These are phyloP conservation scores for Kwoniella shivajii DNA, from an alignment of 1,284 basidiomycete species.

Conservation along the genomic window DNA sequence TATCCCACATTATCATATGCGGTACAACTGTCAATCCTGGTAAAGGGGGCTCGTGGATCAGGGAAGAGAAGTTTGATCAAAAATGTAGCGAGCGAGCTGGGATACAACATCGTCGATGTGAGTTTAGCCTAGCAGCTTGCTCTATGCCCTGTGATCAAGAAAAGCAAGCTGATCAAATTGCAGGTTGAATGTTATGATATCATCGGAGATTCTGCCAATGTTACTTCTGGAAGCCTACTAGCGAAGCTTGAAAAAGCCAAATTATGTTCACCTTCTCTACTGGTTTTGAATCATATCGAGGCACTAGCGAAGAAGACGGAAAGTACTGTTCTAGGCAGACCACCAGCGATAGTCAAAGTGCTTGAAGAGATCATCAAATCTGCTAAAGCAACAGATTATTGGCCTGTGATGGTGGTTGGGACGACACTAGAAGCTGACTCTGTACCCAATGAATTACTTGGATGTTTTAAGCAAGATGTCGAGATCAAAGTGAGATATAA, in stretches of 20 bases:
- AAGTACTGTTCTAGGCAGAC: slow-evolving; percentile 65
- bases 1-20: slow-evolving; percentile 23
- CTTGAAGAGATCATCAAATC: slow-evolving; percentile 29
- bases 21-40: slow-evolving; percentile 51
- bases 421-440: slow-evolving; percentile 72
- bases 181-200: slow-evolving; percentile 86
- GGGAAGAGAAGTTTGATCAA: slow-evolving; percentile 57
- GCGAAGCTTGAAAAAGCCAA: slow-evolving; percentile 78
- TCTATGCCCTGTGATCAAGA: background rate
- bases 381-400: slow-evolving; percentile 42
- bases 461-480: slow-evolving; percentile 87
- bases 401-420: slow-evolving; percentile 70
- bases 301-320: slow-evolving; percentile 76
- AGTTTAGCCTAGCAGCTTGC: slow-evolving; percentile 19
- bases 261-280: slow-evolving; percentile 79
- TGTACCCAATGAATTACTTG: slow-evolving; percentile 68
- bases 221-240: slow-evolving; percentile 75
- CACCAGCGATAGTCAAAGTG: slow-evolving; percentile 41
- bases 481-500: slow-evolving; percentile 63
- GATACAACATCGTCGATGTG: slow-evolving; percentile 77
- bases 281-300: slow-evolving; percentile 82
- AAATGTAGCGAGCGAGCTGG: slow-evolving; percentile 37
- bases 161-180: background rate
- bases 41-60: slow-evolving; percentile 58
- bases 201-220: slow-evolving; percentile 74